Percentiles rank a stretch among this genome's conserved stretches.
These are phyloP conservation scores for Stropharia rugosoannulata DNA, from an alignment of 768 basidiomycete genomes.

Conservation along the genomic window DNA sequence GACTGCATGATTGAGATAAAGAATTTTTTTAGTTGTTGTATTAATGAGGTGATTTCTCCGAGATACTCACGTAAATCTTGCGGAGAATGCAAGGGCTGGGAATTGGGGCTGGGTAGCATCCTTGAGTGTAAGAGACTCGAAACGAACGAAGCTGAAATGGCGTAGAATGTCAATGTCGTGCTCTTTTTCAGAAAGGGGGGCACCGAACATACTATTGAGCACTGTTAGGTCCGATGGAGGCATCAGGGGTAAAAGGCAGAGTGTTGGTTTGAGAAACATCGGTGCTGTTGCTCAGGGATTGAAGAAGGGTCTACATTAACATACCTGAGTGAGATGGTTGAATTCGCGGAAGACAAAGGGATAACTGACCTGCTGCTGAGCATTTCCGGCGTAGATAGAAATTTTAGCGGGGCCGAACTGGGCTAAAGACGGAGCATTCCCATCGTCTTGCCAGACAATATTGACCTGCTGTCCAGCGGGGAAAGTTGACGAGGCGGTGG, in stretches of 20 bases:
- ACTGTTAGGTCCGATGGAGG: slow-evolving; percentile 53
- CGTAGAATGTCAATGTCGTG: slow-evolving; percentile 2
- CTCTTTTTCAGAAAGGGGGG: not conserved
- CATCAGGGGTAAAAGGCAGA: slow-evolving; percentile 50
- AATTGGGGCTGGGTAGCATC: slow-evolving; percentile 52
- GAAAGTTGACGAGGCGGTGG: slow-evolving; percentile 44
- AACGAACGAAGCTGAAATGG: slow-evolving; percentile 67
- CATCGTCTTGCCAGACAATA: slow-evolving; percentile 62
- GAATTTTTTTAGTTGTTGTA: not conserved
- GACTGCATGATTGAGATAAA: slow-evolving; percentile 30
- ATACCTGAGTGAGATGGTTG: not conserved
- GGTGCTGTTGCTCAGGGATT: slow-evolving; percentile 43
- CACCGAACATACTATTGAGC: slow-evolving; percentile 47
- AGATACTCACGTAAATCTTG: slow-evolving; percentile 66
- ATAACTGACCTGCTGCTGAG: slow-evolving; percentile 52
- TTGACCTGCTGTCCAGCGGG: slow-evolving; percentile 48
- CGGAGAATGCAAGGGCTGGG: slow-evolving; percentile 72
- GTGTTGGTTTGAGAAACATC: slow-evolving; percentile 51
- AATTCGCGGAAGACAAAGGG: not conserved
- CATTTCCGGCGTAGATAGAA: slow-evolving; percentile 65
- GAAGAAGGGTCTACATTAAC: slow-evolving; percentile 50
- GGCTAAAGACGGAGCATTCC: slow-evolving; percentile 42
- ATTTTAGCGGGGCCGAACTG: slow-evolving; percentile 52
- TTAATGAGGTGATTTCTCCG: not conserved
- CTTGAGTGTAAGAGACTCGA: slow-evolving; percentile 57